Evolutionary conservation across 805 yeast genomes (phyloP).

Genomic region (Starmerella kuoi): DNA sequence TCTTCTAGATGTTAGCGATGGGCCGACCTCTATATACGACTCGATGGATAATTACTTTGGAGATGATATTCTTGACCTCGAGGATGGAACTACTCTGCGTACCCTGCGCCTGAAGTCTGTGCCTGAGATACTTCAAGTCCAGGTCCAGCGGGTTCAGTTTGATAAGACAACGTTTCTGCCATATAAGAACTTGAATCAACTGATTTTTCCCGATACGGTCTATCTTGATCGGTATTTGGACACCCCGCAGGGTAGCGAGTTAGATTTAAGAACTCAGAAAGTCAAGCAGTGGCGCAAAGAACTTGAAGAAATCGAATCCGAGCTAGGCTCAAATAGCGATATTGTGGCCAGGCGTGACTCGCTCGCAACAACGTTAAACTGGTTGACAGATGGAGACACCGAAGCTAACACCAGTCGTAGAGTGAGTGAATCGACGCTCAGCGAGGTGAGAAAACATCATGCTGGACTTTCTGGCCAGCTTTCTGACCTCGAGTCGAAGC

Average conservation of each 20-base stretch:
- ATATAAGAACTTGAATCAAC: slow-evolving; percentile 68
- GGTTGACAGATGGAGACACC: slow-evolving; percentile 4
- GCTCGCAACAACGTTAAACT: slow-evolving; percentile 39
- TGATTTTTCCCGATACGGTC: slow-evolving; percentile 64
- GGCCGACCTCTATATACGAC: slow-evolving; percentile 79
- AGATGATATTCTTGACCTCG: slow-evolving; percentile 55
- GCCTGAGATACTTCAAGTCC: slow-evolving; percentile 80
- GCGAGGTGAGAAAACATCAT: slow-evolving; percentile 37
- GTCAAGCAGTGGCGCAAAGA: slow-evolving; percentile 38
- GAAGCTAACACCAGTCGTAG: neutral
- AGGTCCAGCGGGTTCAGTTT: slow-evolving; percentile 85
- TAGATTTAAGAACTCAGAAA: slow-evolving; percentile 44
- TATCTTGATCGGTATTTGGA: slow-evolving; percentile 84
- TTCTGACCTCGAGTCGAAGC: slow-evolving; percentile 32
- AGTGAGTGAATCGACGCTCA: slow-evolving; percentile 34
- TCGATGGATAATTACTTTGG: slow-evolving; percentile 74
- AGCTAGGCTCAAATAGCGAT: neutral
- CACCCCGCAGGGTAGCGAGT: slow-evolving; percentile 35
- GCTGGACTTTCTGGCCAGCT: slow-evolving; percentile 36
- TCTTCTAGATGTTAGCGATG: slow-evolving; percentile 75
- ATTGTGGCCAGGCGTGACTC: slow-evolving; percentile 29
- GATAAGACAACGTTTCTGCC: slow-evolving; percentile 63
- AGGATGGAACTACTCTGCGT: slow-evolving; percentile 61
- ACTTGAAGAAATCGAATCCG: neutral
- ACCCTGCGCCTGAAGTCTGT: slow-evolving; percentile 56